phyloP scores from a whole-genome alignment of 2,329 filamentous ascomycete species.

The Colletotrichum siamense region DNA sequence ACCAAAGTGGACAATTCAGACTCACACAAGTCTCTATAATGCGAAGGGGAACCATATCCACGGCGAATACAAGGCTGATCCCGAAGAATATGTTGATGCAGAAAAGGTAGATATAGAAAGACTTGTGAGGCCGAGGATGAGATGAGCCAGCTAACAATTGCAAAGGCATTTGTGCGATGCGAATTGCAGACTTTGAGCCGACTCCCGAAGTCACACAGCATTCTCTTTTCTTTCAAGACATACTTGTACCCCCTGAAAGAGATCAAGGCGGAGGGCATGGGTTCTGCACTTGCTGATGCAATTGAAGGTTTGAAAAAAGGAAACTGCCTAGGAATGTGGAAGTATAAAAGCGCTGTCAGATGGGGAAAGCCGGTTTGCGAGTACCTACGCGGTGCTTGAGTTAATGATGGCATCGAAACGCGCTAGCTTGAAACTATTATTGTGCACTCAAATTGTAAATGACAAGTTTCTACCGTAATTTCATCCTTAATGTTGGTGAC shows the following conservation, averaged over 20 bases:
- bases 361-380: slow-evolving; percentile 54
- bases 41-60: slow-evolving; percentile 41
- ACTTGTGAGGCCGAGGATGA: neutral
- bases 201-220: slow-evolving; percentile 48
- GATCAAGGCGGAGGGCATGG: slow-evolving; percentile 54
- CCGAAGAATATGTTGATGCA: slow-evolving; percentile 42
- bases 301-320: slow-evolving; percentile 55
- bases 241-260: slow-evolving; percentile 54
- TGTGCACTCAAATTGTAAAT: neutral
- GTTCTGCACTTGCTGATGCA: slow-evolving; percentile 51
- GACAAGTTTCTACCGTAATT: neutral
- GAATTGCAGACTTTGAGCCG: slow-evolving; percentile 59
- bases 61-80: slow-evolving; percentile 33
- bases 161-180: slow-evolving; percentile 44
- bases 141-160: neutral
- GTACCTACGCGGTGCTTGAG: slow-evolving; percentile 43
- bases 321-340: slow-evolving; percentile 59
- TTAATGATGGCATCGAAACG: neutral
- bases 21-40: slow-evolving; percentile 46
- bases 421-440: neutral
- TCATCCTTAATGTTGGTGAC: neutral
- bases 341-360: slow-evolving; percentile 53
- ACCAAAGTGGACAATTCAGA: slow-evolving; percentile 54
- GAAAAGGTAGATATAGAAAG: slow-evolving; percentile 31
- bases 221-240: slow-evolving; percentile 63